Conservation (phyloP, 2,329 filamentous ascomycete genomes). For the Emergomyces pasteurianus region DNA sequence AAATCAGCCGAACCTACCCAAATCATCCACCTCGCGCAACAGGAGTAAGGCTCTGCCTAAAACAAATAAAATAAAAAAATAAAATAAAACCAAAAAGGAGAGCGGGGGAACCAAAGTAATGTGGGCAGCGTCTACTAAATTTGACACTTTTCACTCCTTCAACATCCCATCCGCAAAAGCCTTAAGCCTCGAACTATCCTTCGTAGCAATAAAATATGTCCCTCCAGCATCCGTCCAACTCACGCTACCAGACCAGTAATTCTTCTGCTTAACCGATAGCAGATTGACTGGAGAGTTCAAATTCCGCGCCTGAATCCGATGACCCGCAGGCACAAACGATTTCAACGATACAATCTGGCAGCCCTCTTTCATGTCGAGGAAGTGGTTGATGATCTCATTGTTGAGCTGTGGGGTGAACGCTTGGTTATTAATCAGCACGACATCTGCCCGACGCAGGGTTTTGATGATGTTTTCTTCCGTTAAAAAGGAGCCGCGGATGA, state of each 20-base stretch:
- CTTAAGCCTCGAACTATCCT: slow-evolving; percentile 48
- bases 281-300: slow-evolving; percentile 72
- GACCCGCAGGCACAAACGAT: slow-evolving; percentile 72
- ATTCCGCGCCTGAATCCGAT: slow-evolving; percentile 61
- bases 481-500: slow-evolving; percentile 76
- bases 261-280: slow-evolving; percentile 60
- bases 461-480: slow-evolving; percentile 57
- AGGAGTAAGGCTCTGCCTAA: too few relatives aligned
- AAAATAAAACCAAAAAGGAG: too few relatives aligned
- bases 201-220: slow-evolving; percentile 77
- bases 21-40: too few relatives aligned
- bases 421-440: slow-evolving; percentile 97
- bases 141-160: slow-evolving; percentile 10
- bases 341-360: slow-evolving; percentile 85
- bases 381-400: slow-evolving; percentile 72
- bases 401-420: slow-evolving; percentile 85
- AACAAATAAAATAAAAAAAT: background rate
- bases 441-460: slow-evolving; percentile 72
- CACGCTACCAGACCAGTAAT: slow-evolving; percentile 59
- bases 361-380: slow-evolving; percentile 83
- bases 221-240: slow-evolving; percentile 85
- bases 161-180: slow-evolving; percentile 33
- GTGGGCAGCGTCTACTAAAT: background rate
- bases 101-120: background rate
- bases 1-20: background rate